Evolutionary conservation across 164 flowering plant genomes (phyloP).

Genomic region (Nelumbo lutea): DNA sequence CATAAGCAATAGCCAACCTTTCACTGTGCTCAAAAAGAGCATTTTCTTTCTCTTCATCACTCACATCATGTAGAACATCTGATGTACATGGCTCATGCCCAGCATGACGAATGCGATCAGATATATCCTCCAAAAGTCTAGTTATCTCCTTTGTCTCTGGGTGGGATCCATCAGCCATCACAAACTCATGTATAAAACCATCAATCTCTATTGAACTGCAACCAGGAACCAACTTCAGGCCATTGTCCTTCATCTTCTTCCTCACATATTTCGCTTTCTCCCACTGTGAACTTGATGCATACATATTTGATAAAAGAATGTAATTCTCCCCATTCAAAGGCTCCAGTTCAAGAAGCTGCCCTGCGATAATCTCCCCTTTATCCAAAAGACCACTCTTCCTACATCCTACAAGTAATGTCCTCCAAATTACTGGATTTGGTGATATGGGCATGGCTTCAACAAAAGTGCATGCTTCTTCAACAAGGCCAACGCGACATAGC

Average conservation of each 20-base stretch:
- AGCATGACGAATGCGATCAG: conserved; percentile 19
- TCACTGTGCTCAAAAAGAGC: conserved; percentile 40
- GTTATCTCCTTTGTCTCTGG: conserved; percentile 31
- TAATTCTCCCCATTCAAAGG: conserved; percentile 42
- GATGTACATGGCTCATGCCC: conserved; percentile 37
- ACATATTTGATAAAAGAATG: conserved; percentile 34
- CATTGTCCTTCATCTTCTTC: conserved; percentile 39
- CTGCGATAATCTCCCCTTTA: conserved; percentile 29
- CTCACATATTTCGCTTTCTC: conserved; percentile 34
- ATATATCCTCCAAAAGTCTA: conserved; percentile 26
- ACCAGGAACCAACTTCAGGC: conserved; percentile 35
- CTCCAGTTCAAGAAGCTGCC: conserved; percentile 34
- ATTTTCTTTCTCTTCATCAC: conserved; percentile 32
- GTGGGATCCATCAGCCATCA: conserved; percentile 38
- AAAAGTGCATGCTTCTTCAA: conserved; percentile 30
- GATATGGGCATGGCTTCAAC: conserved; percentile 28
- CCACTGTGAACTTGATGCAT: conserved; percentile 34
- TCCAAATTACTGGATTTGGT: conserved; percentile 37
- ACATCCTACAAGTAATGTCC: conserved; percentile 41
- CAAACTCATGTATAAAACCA: conserved; percentile 42
- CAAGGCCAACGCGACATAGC: conserved; percentile 33
- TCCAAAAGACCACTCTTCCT: conserved; percentile 22
- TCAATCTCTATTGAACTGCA: conserved; percentile 41
- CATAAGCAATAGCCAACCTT: conserved; percentile 41
- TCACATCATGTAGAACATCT: conserved; percentile 33